Percentiles rank a stretch among this genome's conserved stretches.
Evolutionary conservation across 2,329 filamentous ascomycete genomes (phyloP).

Genomic region (Trichoderma brevicompactum): DNA sequence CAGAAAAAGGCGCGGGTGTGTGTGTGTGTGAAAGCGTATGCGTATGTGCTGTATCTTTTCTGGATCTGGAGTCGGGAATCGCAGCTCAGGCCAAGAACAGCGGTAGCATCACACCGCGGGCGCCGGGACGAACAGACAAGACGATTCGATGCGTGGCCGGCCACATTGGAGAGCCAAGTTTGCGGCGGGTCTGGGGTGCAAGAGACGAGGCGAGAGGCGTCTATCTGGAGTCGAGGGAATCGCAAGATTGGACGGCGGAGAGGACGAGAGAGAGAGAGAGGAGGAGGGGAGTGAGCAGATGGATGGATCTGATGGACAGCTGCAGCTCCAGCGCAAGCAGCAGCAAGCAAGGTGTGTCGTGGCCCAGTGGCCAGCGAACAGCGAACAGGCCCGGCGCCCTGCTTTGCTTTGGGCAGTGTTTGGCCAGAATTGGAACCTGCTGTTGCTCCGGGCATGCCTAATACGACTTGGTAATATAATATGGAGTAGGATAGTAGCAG

Average conservation of each 20-base stretch:
- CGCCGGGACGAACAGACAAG: slow-evolving; percentile 32
- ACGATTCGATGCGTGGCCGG: slow-evolving; percentile 37
- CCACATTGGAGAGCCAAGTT: slow-evolving; percentile 39
- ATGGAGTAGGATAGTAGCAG: neutral
- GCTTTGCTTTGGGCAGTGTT: slow-evolving; percentile 17
- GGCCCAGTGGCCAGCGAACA: slow-evolving; percentile 23
- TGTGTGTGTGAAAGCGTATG: slow-evolving; percentile 7
- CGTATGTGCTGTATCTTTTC: slow-evolving; percentile 28
- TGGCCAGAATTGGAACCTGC: neutral
- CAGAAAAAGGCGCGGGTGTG: slow-evolving; percentile 18
- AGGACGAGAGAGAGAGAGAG: neutral
- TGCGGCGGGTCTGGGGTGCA: slow-evolving; percentile 24
- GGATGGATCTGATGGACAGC: slow-evolving; percentile 9
- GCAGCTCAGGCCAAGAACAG: slow-evolving; percentile 35
- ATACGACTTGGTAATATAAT: neutral
- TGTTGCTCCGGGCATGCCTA: neutral
- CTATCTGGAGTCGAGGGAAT: slow-evolving; percentile 4
- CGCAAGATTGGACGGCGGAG: slow-evolving; percentile 2
- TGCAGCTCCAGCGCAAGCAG: slow-evolving; percentile 6
- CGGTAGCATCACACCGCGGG: slow-evolving; percentile 41
- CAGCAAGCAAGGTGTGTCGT: slow-evolving; percentile 24
- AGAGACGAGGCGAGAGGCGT: slow-evolving; percentile 27
- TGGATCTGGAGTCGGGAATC: slow-evolving; percentile 31
- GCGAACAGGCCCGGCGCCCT: slow-evolving; percentile 16
- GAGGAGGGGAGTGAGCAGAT: slow-evolving; percentile 25